Base-by-base conservation (phyloP, 176 grass and related monocot genomes). In the Cenchrus americanus region DNA sequence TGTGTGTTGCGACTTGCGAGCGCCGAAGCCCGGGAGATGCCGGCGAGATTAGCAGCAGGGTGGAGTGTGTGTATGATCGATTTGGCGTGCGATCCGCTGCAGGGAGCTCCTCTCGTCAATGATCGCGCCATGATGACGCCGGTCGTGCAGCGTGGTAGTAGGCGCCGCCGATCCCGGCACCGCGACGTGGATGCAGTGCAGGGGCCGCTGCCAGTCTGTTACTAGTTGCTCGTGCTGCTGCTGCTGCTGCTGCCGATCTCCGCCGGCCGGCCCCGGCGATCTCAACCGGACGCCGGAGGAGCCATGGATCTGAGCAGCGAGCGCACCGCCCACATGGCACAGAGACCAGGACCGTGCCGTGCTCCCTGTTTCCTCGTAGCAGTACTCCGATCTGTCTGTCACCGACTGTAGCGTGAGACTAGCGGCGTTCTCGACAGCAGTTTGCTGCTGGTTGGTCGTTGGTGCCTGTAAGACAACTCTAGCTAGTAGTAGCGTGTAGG, bases 61-160 rank as follows among this genome's bases (percentile, higher is more conserved):
- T n/a, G n/a, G n/a, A n/a, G n/a, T n/a, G n/a, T n/a, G n/a, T n/a
- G n/a, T n/a, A n/a, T n/a, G n/a, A n/a, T n/a, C n/a, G n/a, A n/a
- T n/a, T 66, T 24, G 60, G 60, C 17, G 43, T 34, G 75, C 34
- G 62, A 61, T 75, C 17, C 34, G 41, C 15, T 54, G 27, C 27
- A 1, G 24, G 18, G 27, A 37, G 15, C 42, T 30, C 15, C 42
- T 30, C 15, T 9, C 41, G 55, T 89, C 51, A 22, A 89, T 89
- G 88, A 89, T 89, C 49, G 83, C 10, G 65, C 37, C 72, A 86
- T 82, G 64, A 82, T 82, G 77, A 14, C 50, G 62, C 48, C 42
- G 53, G 42, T 69, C 47, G 34, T 85, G 70, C 69, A 37, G 47
- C 27, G 27, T 34, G 66, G 54, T 51, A 43, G 54, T 51, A 43